Conservation (phyloP, 192 early-diverging fungal genomes). For the Coemansia sp. region DNA sequence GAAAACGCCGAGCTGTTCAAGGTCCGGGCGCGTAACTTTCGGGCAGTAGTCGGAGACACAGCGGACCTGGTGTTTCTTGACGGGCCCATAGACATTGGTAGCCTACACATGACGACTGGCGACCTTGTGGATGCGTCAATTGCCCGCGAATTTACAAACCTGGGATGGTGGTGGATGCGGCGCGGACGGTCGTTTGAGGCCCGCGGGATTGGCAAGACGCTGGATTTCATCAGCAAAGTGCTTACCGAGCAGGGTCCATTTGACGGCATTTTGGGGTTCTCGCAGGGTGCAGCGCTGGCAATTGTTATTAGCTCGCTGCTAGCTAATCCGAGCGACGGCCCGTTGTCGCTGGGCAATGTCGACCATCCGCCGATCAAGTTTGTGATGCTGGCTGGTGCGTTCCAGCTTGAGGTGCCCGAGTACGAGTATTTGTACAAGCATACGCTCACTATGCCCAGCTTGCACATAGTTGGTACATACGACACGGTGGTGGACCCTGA, state of each 20-base stretch:
- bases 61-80: constrained; percentile 43
- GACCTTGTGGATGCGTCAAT: constrained; percentile 10
- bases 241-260: constrained; percentile 50
- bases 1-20: constrained; percentile 44
- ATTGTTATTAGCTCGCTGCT: constrained; percentile 29
- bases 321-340: constrained; percentile 6
- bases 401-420: constrained; percentile 20
- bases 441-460: constrained; percentile 16
- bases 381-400: constrained; percentile 35
- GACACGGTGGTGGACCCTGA: constrained; percentile 37
- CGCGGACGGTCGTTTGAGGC: constrained; percentile 29
- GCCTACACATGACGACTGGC: constrained; percentile 23
- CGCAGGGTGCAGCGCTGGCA: constrained; percentile 41
- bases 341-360: constrained; percentile 18
- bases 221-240: constrained; percentile 16
- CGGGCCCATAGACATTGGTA: constrained; percentile 39
- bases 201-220: constrained; percentile 29
- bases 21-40: constrained; percentile 39
- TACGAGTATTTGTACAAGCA: constrained; percentile 23
- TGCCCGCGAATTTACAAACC: constrained; percentile 32
- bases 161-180: constrained; percentile 50
- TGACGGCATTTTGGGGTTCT: constrained; percentile 48
- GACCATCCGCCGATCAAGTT: constrained; percentile 44
- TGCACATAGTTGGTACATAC: constrained; percentile 41
- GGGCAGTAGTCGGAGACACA: constrained; percentile 24